Conservation (phyloP, 2,329 filamentous ascomycete species). For the Plenodomus lindquistii region DNA sequence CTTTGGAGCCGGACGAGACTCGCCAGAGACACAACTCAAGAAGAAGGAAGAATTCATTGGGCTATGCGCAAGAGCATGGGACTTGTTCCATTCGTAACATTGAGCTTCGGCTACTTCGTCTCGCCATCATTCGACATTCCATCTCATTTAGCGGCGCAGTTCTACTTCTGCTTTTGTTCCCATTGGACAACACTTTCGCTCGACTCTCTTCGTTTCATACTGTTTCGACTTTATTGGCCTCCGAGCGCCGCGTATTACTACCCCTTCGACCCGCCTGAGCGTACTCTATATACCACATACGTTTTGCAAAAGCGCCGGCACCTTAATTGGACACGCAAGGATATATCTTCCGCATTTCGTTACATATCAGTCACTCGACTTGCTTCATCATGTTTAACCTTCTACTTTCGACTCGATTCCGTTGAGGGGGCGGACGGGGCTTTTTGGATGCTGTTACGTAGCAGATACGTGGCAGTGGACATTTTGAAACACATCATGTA, state of each 20-base stretch:
- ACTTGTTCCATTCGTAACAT: conserved; percentile 84
- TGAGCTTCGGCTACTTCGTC: conserved; percentile 14
- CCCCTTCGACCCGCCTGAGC: conserved; percentile 9
- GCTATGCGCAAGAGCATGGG: conserved; percentile 89
- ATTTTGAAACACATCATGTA: conserved; percentile 18
- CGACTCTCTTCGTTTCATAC: conserved; percentile 19
- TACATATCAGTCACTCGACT: conserved; percentile 7
- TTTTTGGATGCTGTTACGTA: conserved; percentile 6
- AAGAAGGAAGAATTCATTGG: conserved; percentile 94
- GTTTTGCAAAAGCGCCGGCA: conserved; percentile 30
- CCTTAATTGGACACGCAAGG: conserved; percentile 29
- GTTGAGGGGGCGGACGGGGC: background rate
- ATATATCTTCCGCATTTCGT: conserved; percentile 12
- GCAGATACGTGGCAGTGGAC: conserved; percentile 10
- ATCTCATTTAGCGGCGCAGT: conserved; percentile 22
- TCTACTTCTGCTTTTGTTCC: conserved; percentile 23
- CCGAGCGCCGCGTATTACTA: conserved; percentile 14
- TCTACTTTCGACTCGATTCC: background rate
- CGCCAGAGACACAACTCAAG: conserved; percentile 76
- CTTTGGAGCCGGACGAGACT: conserved; percentile 81
- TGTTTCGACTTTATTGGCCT: conserved; percentile 6
- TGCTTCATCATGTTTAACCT: conserved; percentile 3
- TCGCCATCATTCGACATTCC: conserved; percentile 13
- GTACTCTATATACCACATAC: conserved; percentile 10
- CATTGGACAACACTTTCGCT: conserved; percentile 25